Evolutionary conservation across 352 stramenopile species (phyloP).

Genomic region (Elongisporangium anandrum): DNA sequence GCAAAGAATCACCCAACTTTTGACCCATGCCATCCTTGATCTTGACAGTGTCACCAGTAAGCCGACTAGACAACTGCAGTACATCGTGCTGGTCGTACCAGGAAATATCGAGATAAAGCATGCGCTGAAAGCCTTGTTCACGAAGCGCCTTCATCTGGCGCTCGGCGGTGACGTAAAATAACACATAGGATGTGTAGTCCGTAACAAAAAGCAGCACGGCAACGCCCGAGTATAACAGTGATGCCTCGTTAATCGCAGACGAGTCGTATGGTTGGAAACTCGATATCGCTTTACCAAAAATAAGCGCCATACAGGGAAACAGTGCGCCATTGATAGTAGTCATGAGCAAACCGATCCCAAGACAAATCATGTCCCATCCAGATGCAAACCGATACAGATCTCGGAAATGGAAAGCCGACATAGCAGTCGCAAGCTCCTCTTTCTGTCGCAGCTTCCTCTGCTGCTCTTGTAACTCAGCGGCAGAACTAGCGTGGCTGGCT

Average conservation of each 20-base stretch:
- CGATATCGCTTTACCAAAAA: constrained; percentile 39
- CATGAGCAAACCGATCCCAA: constrained; percentile 23
- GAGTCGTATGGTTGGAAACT: not conserved
- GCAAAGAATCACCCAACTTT: constrained; percentile 9
- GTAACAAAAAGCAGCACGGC: constrained; percentile 10
- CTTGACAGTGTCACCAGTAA: constrained; percentile 14
- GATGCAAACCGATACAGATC: constrained; percentile 32
- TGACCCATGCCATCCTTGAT: constrained; percentile 14
- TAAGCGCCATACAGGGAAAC: constrained; percentile 46
- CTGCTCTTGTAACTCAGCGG: not conserved
- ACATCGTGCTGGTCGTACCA: constrained; percentile 15
- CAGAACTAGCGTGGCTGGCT: not conserved
- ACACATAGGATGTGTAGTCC: constrained; percentile 7
- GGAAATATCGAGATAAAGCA: constrained; percentile 15
- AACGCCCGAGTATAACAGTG: constrained; percentile 9
- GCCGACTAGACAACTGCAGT: constrained; percentile 9
- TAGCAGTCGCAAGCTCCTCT: not conserved
- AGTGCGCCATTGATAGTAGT: constrained; percentile 33
- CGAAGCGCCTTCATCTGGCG: constrained; percentile 15
- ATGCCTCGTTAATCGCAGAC: constrained; percentile 5
- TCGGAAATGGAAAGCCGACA: not conserved
- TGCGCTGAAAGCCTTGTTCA: constrained; percentile 4
- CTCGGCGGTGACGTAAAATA: constrained; percentile 10
- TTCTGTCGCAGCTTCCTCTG: not conserved
- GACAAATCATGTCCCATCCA: constrained; percentile 18